Percentiles rank a stretch among this genome's conserved stretches.
phyloP scores from a whole-genome alignment of 2,329 filamentous ascomycete genomes.

The Fusarium nodosum region DNA sequence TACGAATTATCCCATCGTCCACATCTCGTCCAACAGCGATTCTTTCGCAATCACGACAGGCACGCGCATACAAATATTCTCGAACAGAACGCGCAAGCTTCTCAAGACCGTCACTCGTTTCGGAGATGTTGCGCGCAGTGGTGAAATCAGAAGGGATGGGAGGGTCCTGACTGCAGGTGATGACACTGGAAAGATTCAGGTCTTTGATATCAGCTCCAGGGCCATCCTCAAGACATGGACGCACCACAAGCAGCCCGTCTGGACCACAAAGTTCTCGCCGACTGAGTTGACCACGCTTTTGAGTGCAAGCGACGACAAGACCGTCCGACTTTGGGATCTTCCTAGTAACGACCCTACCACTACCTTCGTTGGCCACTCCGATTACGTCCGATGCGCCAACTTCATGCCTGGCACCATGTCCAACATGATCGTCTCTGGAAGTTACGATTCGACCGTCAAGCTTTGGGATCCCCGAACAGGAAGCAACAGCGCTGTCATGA shows the following conservation, averaged over 20 bases:
- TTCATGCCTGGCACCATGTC: slow-evolving; percentile 83
- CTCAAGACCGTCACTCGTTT: slow-evolving; percentile 96
- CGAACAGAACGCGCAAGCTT: slow-evolving; percentile 88
- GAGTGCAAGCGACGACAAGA: slow-evolving; percentile 92
- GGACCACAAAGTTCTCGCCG: slow-evolving; percentile 92
- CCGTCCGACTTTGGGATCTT: slow-evolving; percentile 94
- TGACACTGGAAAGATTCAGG: slow-evolving; percentile 91
- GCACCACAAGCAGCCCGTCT: slow-evolving; percentile 93
- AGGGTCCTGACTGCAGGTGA: slow-evolving; percentile 92
- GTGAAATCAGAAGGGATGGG: slow-evolving; percentile 89
- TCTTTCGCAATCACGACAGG: slow-evolving; percentile 95
- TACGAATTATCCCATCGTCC: slow-evolving; percentile 88
- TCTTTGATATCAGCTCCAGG: slow-evolving; percentile 89
- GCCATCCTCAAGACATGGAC: slow-evolving; percentile 97
- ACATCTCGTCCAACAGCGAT: slow-evolving; percentile 83
- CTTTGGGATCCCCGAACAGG: slow-evolving; percentile 91
- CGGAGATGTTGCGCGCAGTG: slow-evolving; percentile 89
- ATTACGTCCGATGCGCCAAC: slow-evolving; percentile 89
- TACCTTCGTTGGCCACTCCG: slow-evolving; percentile 87
- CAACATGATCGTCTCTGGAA: slow-evolving; percentile 87
- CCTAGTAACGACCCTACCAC: slow-evolving; percentile 81
- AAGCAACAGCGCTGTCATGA: slow-evolving; percentile 79
- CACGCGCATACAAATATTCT: slow-evolving; percentile 93
- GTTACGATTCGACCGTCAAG: slow-evolving; percentile 93
- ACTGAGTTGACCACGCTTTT: slow-evolving; percentile 87